These are phyloP conservation scores for Copromyces sp. DNA, from an alignment of 495 filamentous ascomycete species.

Conservation along the genomic window DNA sequence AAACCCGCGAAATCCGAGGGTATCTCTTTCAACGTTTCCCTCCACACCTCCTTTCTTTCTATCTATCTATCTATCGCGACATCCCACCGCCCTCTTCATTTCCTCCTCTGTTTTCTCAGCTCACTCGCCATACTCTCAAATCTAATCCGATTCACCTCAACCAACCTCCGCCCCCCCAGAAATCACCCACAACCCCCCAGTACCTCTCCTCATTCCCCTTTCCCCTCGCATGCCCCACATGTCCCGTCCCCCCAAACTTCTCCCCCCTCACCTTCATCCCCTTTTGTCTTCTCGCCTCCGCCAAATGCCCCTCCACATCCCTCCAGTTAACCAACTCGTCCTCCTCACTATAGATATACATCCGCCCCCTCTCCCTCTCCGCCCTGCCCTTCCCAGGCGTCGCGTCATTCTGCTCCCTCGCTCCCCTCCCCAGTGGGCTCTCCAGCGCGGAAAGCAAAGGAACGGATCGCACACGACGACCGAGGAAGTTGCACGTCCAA, in stretches of 20 bases:
- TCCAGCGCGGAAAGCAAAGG: background rate
- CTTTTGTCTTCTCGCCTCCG: conserved; percentile 15
- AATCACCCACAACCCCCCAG: conserved; percentile 28
- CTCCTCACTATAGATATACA: conserved; percentile 32
- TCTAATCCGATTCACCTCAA: background rate
- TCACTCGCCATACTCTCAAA: background rate
- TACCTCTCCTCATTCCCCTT: conserved; percentile 26
- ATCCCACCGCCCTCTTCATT: background rate
- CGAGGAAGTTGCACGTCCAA: conserved; percentile 11
- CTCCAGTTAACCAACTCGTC: conserved; percentile 31
- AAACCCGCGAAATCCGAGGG: background rate
- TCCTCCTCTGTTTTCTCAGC: background rate
- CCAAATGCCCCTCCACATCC: conserved; percentile 31
- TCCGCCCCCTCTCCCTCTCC: conserved; percentile 25
- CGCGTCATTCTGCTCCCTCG: conserved; percentile 21
- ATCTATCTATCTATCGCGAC: no score
- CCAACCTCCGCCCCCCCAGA: conserved; percentile 22
- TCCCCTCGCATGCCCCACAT: conserved; percentile 32
- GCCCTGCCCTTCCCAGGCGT: background rate
- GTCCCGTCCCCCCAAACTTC: conserved; percentile 25
- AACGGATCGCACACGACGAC: background rate
- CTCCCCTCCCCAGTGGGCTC: conserved; percentile 17
- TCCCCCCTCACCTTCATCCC: conserved; percentile 28
- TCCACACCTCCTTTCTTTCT: background rate
- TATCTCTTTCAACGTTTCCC: background rate